phyloP scores from a whole-genome alignment of 192 early-diverging fungal genomes.

The Thamnidium elegans region DNA sequence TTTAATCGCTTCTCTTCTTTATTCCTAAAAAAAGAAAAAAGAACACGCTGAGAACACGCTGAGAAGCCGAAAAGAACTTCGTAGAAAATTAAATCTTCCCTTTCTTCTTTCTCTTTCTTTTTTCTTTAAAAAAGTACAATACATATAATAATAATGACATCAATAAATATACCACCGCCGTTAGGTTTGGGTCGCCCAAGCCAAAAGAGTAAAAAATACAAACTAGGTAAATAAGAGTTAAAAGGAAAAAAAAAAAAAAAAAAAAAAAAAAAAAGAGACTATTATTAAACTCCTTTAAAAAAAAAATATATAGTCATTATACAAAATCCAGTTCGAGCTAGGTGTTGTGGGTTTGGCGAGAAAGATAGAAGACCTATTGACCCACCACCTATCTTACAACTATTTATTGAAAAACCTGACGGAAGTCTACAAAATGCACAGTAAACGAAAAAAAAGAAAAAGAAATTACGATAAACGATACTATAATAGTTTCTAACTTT shows the following conservation, averaged over 20 bases:
- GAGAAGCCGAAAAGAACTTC: neutral
- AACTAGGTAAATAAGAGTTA: constrained; percentile 1
- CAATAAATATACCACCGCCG: neutral
- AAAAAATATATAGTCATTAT: constrained; percentile 39
- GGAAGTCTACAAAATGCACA: constrained; percentile 30
- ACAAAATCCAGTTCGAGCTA: constrained; percentile 64
- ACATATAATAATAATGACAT: neutral
- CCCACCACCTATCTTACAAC: constrained; percentile 64
- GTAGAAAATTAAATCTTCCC: neutral
- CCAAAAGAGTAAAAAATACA: neutral
- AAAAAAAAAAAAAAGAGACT: neutral
- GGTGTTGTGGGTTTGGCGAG: constrained; percentile 69
- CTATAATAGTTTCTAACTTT: neutral
- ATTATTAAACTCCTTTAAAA: neutral
- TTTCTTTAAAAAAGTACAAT: neutral
- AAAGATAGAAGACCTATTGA: constrained; percentile 65
- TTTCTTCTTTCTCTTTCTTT: neutral
- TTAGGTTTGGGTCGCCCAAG: constrained; percentile 7
- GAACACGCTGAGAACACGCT: neutral
- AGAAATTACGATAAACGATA: neutral
- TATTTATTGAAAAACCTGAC: constrained; percentile 41
- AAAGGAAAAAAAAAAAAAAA: neutral
- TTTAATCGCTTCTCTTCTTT: constrained; percentile 6
- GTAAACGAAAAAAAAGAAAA: constrained; percentile 15
- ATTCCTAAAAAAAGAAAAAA: neutral